phyloP scores from a whole-genome alignment of 2,329 filamentous ascomycete species.

The Colletotrichum ledebouriae region DNA sequence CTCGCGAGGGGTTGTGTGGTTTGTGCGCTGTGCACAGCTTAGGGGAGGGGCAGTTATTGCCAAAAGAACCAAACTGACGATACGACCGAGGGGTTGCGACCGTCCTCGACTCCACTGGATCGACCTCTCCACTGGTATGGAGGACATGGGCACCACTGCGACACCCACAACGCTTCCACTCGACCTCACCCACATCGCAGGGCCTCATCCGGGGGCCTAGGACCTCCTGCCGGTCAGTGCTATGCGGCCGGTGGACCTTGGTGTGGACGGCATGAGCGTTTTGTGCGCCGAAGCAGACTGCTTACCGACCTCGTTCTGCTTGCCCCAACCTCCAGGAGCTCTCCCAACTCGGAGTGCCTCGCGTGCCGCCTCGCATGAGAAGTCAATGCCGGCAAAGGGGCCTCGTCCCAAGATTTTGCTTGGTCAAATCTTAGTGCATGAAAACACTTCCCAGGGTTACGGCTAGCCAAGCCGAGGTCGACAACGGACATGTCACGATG shows the following conservation, averaged over 20 bases:
- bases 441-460: not conserved
- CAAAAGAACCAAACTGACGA: slow-evolving; percentile 31
- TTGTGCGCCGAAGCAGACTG: slow-evolving; percentile 13
- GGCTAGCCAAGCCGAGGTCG: slow-evolving; percentile 24
- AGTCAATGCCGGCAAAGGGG: slow-evolving; percentile 26
- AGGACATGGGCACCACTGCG: slow-evolving; percentile 20
- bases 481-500: slow-evolving; percentile 9
- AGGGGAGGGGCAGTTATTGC: slow-evolving; percentile 35
- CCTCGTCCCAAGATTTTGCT: slow-evolving; percentile 10
- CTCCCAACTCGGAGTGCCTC: slow-evolving; percentile 13
- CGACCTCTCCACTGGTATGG: slow-evolving; percentile 35
- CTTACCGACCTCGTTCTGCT: slow-evolving; percentile 27
- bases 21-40: slow-evolving; percentile 34
- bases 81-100: slow-evolving; percentile 36
- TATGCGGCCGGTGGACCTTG: slow-evolving; percentile 2
- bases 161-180: slow-evolving; percentile 23
- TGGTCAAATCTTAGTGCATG: slow-evolving; percentile 20
- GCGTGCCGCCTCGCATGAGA: slow-evolving; percentile 26
- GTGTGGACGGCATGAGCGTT: slow-evolving; percentile 25
- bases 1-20: slow-evolving; percentile 24
- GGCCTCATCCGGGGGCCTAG: slow-evolving; percentile 14
- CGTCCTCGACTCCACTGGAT: slow-evolving; percentile 35
- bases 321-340: not conserved
- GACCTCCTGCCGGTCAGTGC: slow-evolving; percentile 27
- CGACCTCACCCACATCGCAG: slow-evolving; percentile 32